A percentile compares a stretch with the other conserved stretches of the same genome.
Conservation (phyloP, 1,139 yeast genomes). For the Protomyces inouyei region DNA sequence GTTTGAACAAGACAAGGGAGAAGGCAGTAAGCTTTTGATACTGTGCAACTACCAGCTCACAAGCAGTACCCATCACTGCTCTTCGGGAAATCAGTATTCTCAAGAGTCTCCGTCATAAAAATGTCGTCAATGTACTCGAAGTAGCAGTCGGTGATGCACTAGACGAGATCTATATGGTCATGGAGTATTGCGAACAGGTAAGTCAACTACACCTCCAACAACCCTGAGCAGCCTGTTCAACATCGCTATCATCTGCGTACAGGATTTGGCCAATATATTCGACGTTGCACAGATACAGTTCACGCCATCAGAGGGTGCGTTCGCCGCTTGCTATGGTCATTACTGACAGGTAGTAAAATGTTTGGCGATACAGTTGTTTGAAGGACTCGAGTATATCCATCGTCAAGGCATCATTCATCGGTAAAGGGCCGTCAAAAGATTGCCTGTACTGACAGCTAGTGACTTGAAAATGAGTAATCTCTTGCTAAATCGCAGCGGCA, state of each 20-base stretch:
- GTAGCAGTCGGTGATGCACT: conserved; percentile 65
- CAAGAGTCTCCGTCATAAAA: conserved; percentile 68
- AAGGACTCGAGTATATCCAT: conserved; percentile 55
- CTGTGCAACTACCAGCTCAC: too few species aligned
- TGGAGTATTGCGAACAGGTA: conserved; percentile 34
- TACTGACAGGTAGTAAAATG: conserved; percentile 42
- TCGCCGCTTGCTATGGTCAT: too few species aligned
- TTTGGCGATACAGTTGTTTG: conserved; percentile 61
- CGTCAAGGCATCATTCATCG: conserved; percentile 14
- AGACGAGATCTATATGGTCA: conserved; percentile 33
- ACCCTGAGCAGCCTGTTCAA: not conserved
- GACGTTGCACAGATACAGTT: conserved; percentile 23
- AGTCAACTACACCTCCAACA: conserved; percentile 5
- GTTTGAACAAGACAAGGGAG: conserved; percentile 60
- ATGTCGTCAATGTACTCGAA: conserved; percentile 65
- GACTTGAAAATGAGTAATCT: conserved; percentile 67
- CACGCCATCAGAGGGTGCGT: conserved; percentile 28
- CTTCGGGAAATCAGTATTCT: conserved; percentile 70
- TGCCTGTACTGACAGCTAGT: conserved; percentile 46
- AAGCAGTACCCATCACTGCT: conserved; percentile 67
- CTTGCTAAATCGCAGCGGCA: conserved; percentile 50
- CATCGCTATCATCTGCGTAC: conserved; percentile 6
- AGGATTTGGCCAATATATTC: conserved; percentile 30
- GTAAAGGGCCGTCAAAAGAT: not conserved
- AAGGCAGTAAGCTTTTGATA: conserved; percentile 44